Percentiles rank a stretch among this genome's conserved stretches.
Evolutionary conservation across 495 filamentous ascomycete species (phyloP).

Genomic region (Penicillium argentinense): DNA sequence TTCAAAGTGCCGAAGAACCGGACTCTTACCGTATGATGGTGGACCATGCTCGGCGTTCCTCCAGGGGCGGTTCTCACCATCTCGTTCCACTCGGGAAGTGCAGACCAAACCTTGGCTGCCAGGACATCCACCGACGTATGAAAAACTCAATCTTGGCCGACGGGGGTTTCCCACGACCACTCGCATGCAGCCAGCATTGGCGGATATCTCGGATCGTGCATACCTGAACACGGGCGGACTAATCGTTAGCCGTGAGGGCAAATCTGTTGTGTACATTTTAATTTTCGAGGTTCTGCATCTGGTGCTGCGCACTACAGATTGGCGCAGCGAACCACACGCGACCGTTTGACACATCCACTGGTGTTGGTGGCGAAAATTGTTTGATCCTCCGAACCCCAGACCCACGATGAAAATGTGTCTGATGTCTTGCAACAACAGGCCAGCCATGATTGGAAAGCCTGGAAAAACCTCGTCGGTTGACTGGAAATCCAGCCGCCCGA

Average conservation of each 20-base stretch:
- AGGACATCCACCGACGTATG: constrained; percentile 9
- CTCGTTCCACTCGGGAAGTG: not conserved
- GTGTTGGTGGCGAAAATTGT: too few relatives aligned
- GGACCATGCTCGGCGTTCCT: not conserved
- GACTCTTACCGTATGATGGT: constrained; percentile 6
- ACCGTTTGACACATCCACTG: too few relatives aligned
- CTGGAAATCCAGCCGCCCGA: not conserved
- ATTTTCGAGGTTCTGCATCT: too few relatives aligned
- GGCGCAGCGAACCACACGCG: not conserved
- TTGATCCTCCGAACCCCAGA: not conserved
- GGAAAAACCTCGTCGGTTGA: not conserved
- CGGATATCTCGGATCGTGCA: constrained; percentile 18
- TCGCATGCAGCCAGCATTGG: constrained; percentile 9
- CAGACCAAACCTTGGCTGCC: not conserved
- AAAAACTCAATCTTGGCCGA: constrained; percentile 31
- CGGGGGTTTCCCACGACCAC: constrained; percentile 7
- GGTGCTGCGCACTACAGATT: too few relatives aligned
- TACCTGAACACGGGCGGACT: constrained; percentile 2
- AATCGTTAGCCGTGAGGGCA: constrained; percentile 13
- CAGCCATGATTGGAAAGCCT: too few relatives aligned
- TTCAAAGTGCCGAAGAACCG: not conserved
- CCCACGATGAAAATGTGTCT: too few relatives aligned
- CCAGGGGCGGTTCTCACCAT: not conserved
- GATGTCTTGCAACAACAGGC: too few relatives aligned
- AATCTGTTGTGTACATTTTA: too few relatives aligned